Conservation (phyloP, 768 basidiomycete species). For the Pholiota microspora region DNA sequence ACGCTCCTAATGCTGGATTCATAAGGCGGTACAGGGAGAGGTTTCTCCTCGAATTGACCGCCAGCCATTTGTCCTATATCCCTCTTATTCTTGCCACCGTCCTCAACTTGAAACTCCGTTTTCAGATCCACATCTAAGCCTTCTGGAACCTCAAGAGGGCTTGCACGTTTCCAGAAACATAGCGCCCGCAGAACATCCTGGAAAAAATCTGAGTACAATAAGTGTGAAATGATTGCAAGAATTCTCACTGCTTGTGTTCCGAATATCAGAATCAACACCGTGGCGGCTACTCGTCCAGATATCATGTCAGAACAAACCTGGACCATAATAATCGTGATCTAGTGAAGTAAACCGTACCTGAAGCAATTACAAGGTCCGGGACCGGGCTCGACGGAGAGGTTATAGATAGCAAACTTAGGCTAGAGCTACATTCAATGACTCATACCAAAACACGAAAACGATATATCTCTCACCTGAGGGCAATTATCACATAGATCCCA, state of each 20-base stretch:
- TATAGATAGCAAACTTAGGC: constrained; percentile 46
- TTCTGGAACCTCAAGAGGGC: not conserved
- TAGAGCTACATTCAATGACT: constrained; percentile 16
- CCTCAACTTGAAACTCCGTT: not conserved
- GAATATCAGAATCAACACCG: constrained; percentile 43
- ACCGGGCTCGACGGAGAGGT: constrained; percentile 40
- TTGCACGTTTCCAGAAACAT: constrained; percentile 1
- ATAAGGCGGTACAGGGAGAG: not conserved
- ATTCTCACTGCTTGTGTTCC: constrained; percentile 39
- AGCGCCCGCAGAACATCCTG: constrained; percentile 1
- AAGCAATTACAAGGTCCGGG: constrained; percentile 46
- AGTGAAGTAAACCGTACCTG: constrained; percentile 29
- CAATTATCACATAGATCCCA: constrained; percentile 39
- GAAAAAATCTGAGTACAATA: too few species aligned
- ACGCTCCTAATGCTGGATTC: not conserved
- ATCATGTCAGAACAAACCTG: not conserved
- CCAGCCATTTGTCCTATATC: not conserved
- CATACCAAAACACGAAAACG: not conserved
- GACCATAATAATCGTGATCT: not conserved
- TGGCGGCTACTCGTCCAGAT: constrained; percentile 32
- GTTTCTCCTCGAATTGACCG: not conserved
- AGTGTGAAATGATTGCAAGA: not conserved
- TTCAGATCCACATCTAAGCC: not conserved
- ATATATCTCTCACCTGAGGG: constrained; percentile 32
- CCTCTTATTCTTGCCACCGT: not conserved